These are phyloP conservation scores for Chrysoporthe austroafricana DNA, from an alignment of 2,329 filamentous ascomycete species.

Conservation along the genomic window DNA sequence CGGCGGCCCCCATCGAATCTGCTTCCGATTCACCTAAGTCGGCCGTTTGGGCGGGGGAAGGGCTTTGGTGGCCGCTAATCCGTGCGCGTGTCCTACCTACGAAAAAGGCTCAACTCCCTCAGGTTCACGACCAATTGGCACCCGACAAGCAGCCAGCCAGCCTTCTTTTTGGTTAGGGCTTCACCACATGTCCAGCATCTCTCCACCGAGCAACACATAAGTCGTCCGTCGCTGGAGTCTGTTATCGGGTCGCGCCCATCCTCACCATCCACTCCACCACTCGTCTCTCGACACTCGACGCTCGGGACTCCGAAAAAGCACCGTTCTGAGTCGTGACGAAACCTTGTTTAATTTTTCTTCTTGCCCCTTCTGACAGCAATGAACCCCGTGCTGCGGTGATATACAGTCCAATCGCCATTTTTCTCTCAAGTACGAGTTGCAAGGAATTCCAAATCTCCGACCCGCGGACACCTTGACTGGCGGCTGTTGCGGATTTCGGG, in stretches of 20 bases:
- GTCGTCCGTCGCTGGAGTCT: neutral
- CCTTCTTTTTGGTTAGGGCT: constrained; percentile 31
- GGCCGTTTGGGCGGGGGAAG: neutral
- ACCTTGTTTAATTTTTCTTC: neutral
- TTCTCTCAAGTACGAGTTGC: neutral
- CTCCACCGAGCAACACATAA: constrained; percentile 26
- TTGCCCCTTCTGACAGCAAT: constrained; percentile 29
- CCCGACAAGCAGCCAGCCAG: constrained; percentile 1
- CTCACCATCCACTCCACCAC: neutral
- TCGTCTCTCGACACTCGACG: constrained; percentile 3
- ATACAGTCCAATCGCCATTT: constrained; percentile 15
- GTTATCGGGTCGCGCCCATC: neutral
- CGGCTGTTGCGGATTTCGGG: neutral
- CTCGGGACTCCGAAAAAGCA: neutral
- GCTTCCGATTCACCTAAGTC: neutral
- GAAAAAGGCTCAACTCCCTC: constrained; percentile 13
- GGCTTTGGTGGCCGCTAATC: neutral
- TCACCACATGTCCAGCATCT: constrained; percentile 25
- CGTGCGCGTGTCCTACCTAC: neutral
- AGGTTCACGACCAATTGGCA: constrained; percentile 10
- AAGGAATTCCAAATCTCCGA: neutral
- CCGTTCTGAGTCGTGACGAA: neutral
- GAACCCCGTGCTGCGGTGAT: constrained; percentile 29
- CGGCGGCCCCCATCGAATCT: constrained; percentile 9
- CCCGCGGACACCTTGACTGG: constrained; percentile 3